Conservation (phyloP, 2,329 filamentous ascomycete genomes). For the Aspergillus awamori region DNA sequence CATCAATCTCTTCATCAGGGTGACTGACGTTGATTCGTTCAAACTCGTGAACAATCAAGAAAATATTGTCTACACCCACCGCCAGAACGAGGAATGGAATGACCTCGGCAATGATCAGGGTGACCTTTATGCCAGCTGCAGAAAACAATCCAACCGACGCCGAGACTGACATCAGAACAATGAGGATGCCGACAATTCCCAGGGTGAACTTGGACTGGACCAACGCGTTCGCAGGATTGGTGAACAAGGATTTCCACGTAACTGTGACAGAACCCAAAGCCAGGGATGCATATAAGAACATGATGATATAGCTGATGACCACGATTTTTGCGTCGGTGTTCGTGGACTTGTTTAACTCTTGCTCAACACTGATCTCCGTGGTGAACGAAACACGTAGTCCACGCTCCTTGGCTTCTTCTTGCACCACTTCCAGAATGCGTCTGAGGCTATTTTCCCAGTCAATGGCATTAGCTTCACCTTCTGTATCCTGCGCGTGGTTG, state of each 20-base stretch:
- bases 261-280: conserved; percentile 87
- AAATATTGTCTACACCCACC: conserved; percentile 98
- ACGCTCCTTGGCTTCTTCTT: conserved; percentile 74
- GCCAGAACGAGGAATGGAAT: conserved; percentile 97
- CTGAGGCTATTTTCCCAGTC: conserved; percentile 87
- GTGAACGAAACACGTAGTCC: conserved; percentile 90
- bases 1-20: conserved; percentile 83
- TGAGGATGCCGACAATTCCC: conserved; percentile 90
- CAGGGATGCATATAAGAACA: conserved; percentile 96
- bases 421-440: conserved; percentile 72
- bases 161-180: conserved; percentile 95
- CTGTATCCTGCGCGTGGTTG: conserved; percentile 75
- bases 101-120: conserved; percentile 95
- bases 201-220: conserved; percentile 97
- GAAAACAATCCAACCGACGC: conserved; percentile 95
- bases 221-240: conserved; percentile 79
- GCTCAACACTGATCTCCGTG: conserved; percentile 90
- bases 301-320: conserved; percentile 94
- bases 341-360: conserved; percentile 96
- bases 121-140: conserved; percentile 87
- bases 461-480: conserved; percentile 72
- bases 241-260: conserved; percentile 73
- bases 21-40: conserved; percentile 92
- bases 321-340: conserved; percentile 98
- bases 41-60: conserved; percentile 97